Conservation (phyloP, 768 basidiomycete species). For the Termitomyces sp. region DNA sequence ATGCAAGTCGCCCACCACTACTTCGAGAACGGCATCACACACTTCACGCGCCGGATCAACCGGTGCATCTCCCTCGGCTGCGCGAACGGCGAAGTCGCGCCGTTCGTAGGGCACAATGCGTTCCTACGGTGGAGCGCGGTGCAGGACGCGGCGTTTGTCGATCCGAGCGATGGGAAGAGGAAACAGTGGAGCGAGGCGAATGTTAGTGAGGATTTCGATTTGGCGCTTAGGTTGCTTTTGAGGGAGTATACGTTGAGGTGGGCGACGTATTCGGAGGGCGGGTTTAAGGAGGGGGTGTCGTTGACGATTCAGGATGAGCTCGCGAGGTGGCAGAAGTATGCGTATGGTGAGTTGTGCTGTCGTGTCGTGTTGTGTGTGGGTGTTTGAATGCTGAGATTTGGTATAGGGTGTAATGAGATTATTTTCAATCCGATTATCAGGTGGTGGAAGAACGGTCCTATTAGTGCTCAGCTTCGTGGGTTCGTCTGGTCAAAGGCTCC, state of each 20-base stretch:
- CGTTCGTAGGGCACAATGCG: conserved; percentile 85
- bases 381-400: conserved; percentile 1
- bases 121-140: conserved; percentile 86
- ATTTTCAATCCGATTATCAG: conserved; percentile 79
- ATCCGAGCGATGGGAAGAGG: conserved; percentile 54
- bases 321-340: conserved; percentile 85
- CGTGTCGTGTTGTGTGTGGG: neutral
- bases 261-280: conserved; percentile 83
- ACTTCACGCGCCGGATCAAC: conserved; percentile 89
- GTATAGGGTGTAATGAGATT: conserved; percentile 62
- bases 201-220: conserved; percentile 81
- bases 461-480: conserved; percentile 67
- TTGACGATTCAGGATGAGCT: conserved; percentile 86
- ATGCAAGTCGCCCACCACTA: conserved; percentile 89
- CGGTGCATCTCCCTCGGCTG: conserved; percentile 73
- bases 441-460: conserved; percentile 78
- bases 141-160: conserved; percentile 77
- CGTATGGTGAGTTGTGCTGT: conserved; percentile 36
- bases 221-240: conserved; percentile 66
- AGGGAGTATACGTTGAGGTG: conserved; percentile 72
- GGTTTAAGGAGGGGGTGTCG: conserved; percentile 88
- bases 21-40: conserved; percentile 88
- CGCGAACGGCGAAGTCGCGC: conserved; percentile 79
- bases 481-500: conserved; percentile 78
- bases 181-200: conserved; percentile 77